phyloP scores from a whole-genome alignment of 345 rosid genomes.

The Citropsis articulata region DNA sequence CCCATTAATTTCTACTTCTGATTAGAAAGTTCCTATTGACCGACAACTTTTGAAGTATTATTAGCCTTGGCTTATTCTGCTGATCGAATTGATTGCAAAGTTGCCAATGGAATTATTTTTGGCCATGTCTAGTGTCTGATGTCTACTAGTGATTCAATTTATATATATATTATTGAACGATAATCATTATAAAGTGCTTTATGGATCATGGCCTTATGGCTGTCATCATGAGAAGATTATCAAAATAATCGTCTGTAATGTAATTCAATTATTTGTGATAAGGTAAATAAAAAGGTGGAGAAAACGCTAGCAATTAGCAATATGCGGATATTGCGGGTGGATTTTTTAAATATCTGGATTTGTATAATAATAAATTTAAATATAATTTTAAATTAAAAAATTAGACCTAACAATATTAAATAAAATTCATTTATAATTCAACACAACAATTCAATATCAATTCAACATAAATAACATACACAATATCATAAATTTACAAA shows the following conservation, averaged over 20 bases:
- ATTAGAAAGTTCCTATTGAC: slow-evolving; percentile 4
- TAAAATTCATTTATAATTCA: too few relatives aligned
- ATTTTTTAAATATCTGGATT: too few relatives aligned
- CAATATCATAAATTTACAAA: too few relatives aligned
- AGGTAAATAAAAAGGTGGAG: not conserved
- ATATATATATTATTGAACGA: not conserved
- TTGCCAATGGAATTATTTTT: too few relatives aligned
- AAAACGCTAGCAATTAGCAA: not conserved
- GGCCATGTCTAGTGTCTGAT: too few relatives aligned
- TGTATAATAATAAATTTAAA: too few relatives aligned
- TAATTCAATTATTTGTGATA: not conserved
- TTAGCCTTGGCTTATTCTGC: not conserved
- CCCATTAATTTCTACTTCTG: not conserved
- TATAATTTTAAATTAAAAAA: too few relatives aligned
- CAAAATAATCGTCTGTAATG: not conserved
- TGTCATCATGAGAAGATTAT: slow-evolving; percentile 10
- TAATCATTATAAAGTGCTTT: slow-evolving; percentile 5
- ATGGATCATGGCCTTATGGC: not conserved
- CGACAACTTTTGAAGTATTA: slow-evolving; percentile 12
- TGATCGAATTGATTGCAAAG: not conserved
- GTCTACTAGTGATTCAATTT: not conserved
- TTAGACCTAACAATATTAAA: too few relatives aligned
- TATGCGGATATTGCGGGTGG: too few relatives aligned
- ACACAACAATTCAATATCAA: too few relatives aligned
- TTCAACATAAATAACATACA: too few relatives aligned